These are phyloP conservation scores for Ophiostoma australiae DNA, from an alignment of 2,329 filamentous ascomycete genomes.

Conservation along the genomic window DNA sequence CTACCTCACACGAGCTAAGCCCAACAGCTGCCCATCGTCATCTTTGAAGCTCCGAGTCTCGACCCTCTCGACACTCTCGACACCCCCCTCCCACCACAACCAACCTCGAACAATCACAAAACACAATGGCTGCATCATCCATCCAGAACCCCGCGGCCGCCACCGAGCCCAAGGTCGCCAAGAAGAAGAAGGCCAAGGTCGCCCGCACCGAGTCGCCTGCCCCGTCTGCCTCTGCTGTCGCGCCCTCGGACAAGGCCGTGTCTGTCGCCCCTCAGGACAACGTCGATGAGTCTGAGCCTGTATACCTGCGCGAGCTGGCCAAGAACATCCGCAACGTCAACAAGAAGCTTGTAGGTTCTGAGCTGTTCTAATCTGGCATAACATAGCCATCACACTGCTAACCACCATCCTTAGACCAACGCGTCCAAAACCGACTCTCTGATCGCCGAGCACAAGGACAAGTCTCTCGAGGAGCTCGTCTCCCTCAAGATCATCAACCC, in stretches of 20 bases:
- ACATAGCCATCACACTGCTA: not conserved
- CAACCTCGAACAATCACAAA: not conserved
- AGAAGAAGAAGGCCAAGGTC: constrained; percentile 64
- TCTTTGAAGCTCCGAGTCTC: not conserved
- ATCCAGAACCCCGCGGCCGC: constrained; percentile 59
- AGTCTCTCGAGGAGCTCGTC: constrained; percentile 69
- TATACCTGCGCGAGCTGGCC: constrained; percentile 80
- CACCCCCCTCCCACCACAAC: not conserved
- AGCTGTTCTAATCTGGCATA: not conserved
- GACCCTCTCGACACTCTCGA: not conserved
- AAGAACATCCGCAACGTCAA: constrained; percentile 88
- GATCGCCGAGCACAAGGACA: constrained; percentile 63
- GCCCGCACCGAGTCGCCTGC: constrained; percentile 53
- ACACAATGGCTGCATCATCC: constrained; percentile 58
- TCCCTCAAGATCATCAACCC: constrained; percentile 67
- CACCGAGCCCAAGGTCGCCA: constrained; percentile 60
- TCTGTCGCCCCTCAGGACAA: constrained; percentile 43
- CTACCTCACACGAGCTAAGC: not conserved
- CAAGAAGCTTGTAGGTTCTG: constrained; percentile 79
- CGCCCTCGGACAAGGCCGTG: constrained; percentile 44
- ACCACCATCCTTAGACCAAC: constrained; percentile 49
- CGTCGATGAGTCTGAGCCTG: constrained; percentile 62
- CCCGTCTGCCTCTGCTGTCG: constrained; percentile 38
- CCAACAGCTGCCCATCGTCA: not conserved
- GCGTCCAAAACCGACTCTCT: constrained; percentile 67